phyloP scores from a whole-genome alignment of 345 rosid genomes.

The Noccaea caerulescens region DNA sequence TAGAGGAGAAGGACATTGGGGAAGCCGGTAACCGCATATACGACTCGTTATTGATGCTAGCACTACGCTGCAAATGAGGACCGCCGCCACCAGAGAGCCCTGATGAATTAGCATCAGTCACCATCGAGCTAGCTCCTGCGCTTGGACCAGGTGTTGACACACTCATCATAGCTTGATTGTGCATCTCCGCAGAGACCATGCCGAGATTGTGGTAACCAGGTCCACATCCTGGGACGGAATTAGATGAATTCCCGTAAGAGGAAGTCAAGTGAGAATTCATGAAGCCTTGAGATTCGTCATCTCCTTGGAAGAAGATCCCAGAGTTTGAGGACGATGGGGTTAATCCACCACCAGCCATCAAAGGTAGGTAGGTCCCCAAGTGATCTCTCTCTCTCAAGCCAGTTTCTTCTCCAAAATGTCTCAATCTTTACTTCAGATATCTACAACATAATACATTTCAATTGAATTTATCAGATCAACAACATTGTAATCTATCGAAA shows the following conservation, averaged over 20 bases:
- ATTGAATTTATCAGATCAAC: slow-evolving; percentile 3
- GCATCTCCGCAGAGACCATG: slow-evolving; percentile 81
- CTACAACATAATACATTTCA: slow-evolving; percentile 27
- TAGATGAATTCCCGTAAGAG: slow-evolving; percentile 80
- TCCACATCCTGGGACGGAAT: slow-evolving; percentile 77
- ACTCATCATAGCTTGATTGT: slow-evolving; percentile 75
- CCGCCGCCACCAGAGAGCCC: slow-evolving; percentile 64
- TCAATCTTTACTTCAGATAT: slow-evolving; percentile 27
- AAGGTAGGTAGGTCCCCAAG: slow-evolving; percentile 47
- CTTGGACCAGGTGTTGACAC: slow-evolving; percentile 90
- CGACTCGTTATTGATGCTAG: slow-evolving; percentile 90
- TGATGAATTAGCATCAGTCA: slow-evolving; percentile 97
- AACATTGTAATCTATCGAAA: not conserved
- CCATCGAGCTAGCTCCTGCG: slow-evolving; percentile 91
- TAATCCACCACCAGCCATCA: slow-evolving; percentile 80
- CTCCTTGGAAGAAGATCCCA: slow-evolving; percentile 95
- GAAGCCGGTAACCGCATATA: slow-evolving; percentile 97
- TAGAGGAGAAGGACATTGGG: slow-evolving; percentile 91
- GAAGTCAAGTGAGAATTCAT: slow-evolving; percentile 86
- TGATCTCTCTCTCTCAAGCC: no score
- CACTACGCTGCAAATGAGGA: slow-evolving; percentile 90
- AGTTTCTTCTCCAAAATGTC: not conserved
- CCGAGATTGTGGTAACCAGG: slow-evolving; percentile 69
- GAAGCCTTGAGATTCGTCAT: slow-evolving; percentile 86
- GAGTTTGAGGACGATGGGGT: slow-evolving; percentile 93